phyloP scores from a whole-genome alignment of 2,329 filamentous ascomycete species.

The Penicillium palitans region DNA sequence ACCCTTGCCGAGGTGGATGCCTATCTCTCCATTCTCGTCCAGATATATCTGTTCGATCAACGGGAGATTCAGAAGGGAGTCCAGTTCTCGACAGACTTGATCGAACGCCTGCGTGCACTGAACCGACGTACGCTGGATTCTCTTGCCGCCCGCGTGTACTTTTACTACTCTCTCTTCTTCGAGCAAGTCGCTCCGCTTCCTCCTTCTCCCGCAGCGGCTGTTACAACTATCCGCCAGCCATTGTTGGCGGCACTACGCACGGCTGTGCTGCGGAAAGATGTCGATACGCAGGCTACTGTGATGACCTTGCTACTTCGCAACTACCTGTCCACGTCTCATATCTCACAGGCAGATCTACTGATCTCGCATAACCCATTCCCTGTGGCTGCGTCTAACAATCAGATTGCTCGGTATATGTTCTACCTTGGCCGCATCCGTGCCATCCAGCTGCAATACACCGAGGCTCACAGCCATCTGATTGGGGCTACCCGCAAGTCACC shows the following conservation, averaged over 20 bases:
- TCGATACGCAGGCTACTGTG: constrained; percentile 94
- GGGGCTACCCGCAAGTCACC: constrained; percentile 94
- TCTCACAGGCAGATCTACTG: constrained; percentile 91
- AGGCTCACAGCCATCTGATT: constrained; percentile 90
- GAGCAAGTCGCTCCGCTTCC: constrained; percentile 86
- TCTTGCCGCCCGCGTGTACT: constrained; percentile 92
- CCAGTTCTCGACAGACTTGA: constrained; percentile 79
- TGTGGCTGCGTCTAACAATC: constrained; percentile 91
- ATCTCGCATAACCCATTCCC: constrained; percentile 96
- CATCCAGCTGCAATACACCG: constrained; percentile 94
- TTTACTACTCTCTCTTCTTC: constrained; percentile 95
- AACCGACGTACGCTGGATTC: constrained; percentile 95
- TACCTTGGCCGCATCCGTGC: constrained; percentile 95
- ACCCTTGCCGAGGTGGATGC: constrained; percentile 83
- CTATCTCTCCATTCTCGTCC: constrained; percentile 80
- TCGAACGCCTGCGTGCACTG: constrained; percentile 79
- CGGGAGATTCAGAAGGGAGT: constrained; percentile 78
- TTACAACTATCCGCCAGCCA: constrained; percentile 81
- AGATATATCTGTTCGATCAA: constrained; percentile 86
- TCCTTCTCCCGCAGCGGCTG: constrained; percentile 82
- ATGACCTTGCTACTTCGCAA: constrained; percentile 93
- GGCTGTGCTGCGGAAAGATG: constrained; percentile 93
- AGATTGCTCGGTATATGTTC: constrained; percentile 95
- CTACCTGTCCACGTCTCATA: constrained; percentile 94
- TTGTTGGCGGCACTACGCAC: constrained; percentile 87